These are phyloP conservation scores for Kalanchoe fedtschenkoi DNA, from an alignment of 164 flowering plant species.

Conservation along the genomic window DNA sequence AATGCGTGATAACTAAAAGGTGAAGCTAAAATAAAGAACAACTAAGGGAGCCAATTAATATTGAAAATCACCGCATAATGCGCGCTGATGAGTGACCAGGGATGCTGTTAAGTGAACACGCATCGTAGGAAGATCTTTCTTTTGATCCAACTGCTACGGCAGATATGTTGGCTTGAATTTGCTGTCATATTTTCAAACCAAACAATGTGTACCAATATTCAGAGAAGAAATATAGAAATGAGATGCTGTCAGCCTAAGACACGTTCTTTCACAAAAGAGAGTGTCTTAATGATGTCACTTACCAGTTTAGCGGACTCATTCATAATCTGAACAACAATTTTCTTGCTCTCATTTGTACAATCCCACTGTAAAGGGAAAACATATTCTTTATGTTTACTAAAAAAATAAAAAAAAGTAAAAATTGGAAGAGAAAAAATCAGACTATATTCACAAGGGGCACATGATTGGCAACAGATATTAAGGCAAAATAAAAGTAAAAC, in stretches of 20 bases:
- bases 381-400: not conserved
- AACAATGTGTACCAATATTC: not conserved
- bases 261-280: not conserved
- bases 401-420: not conserved
- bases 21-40: not conserved
- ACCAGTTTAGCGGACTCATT: constrained; percentile 31
- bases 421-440: not conserved
- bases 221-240: not conserved
- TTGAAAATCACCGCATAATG: constrained; percentile 37
- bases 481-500: not conserved
- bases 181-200: constrained; percentile 15
- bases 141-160: constrained; percentile 54
- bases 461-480: not conserved
- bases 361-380: constrained; percentile 23
- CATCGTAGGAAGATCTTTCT: constrained; percentile 51
- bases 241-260: not conserved
- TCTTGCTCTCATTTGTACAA: constrained; percentile 25
- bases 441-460: not conserved
- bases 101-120: constrained; percentile 30
- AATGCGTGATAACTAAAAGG: not conserved
- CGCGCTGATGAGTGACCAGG: constrained; percentile 42
- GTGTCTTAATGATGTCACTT: constrained; percentile 12
- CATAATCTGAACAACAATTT: constrained; percentile 28
- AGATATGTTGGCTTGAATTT: constrained; percentile 32
- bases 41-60: not conserved